phyloP scores from a whole-genome alignment of 164 flowering plant species.

The Paratinospora sagittata region DNA sequence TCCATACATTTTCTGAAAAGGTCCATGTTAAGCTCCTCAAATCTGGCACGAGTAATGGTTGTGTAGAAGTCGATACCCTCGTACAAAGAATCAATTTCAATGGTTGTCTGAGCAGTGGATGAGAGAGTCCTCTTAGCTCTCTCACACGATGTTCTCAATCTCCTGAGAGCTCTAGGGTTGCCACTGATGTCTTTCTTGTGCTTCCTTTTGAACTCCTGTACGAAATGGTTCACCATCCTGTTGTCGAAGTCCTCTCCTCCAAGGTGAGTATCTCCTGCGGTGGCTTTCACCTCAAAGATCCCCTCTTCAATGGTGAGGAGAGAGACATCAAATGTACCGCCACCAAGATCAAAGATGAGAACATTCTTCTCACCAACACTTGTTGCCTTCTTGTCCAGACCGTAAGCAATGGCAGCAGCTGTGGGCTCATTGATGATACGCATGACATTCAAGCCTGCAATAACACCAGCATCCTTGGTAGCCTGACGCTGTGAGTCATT shows the following conservation, averaged over 20 bases:
- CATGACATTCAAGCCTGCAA: conserved; percentile 38
- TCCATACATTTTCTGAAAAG: conserved; percentile 35
- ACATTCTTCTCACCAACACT: conserved; percentile 38
- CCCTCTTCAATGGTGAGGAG: conserved; percentile 36
- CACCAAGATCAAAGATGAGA: conserved; percentile 39
- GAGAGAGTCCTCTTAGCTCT: conserved; percentile 34
- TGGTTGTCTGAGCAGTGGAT: conserved; percentile 30
- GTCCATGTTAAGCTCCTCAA: conserved; percentile 37
- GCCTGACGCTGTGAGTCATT: conserved; percentile 40
- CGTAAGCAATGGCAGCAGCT: conserved; percentile 53
- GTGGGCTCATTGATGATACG: conserved; percentile 43
- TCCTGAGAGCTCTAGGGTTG: conserved; percentile 29
- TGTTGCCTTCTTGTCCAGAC: conserved; percentile 38
- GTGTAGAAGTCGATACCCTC: conserved; percentile 37
- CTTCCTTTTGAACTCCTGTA: conserved; percentile 35
- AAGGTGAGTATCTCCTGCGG: conserved; percentile 43
- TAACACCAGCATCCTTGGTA: conserved; percentile 40
- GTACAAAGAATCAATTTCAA: conserved; percentile 36
- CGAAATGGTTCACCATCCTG: conserved; percentile 36
- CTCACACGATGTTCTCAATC: conserved; percentile 30
- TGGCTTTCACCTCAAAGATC: conserved; percentile 39
- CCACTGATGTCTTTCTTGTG: conserved; percentile 33
- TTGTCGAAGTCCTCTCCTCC: conserved; percentile 40
- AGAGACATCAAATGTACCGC: conserved; percentile 48
- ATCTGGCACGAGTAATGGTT: conserved; percentile 31